phyloP scores from a whole-genome alignment of 257 asterid species.

The Gentiana straminea region DNA sequence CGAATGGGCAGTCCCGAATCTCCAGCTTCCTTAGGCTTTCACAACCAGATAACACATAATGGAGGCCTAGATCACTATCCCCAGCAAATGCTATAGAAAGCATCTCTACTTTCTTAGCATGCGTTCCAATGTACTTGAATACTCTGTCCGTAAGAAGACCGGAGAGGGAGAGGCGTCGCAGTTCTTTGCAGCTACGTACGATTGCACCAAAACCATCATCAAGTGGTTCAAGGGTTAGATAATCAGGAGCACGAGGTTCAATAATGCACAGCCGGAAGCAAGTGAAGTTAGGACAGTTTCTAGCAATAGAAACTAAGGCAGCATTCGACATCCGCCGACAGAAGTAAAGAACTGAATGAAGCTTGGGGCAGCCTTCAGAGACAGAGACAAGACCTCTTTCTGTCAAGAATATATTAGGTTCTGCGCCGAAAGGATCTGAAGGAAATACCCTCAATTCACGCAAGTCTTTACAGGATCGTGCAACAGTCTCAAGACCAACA shows the following conservation, averaged over 20 bases:
- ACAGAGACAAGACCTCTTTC: slow-evolving; percentile 88
- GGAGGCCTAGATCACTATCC: slow-evolving; percentile 79
- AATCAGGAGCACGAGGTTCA: slow-evolving; percentile 73
- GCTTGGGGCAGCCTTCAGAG: slow-evolving; percentile 89
- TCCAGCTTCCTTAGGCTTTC: slow-evolving; percentile 83
- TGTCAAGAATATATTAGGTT: slow-evolving; percentile 66
- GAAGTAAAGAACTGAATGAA: slow-evolving; percentile 78
- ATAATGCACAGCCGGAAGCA: slow-evolving; percentile 81
- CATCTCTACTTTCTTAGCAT: slow-evolving; percentile 90
- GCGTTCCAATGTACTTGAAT: slow-evolving; percentile 63
- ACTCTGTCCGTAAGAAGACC: slow-evolving; percentile 85
- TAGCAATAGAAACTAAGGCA: slow-evolving; percentile 67
- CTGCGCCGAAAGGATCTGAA: slow-evolving; percentile 78
- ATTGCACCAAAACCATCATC: slow-evolving; percentile 94
- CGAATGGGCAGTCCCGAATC: slow-evolving; percentile 93
- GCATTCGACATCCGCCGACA: slow-evolving; percentile 98
- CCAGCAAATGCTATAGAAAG: slow-evolving; percentile 98
- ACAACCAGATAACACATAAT: slow-evolving; percentile 82
- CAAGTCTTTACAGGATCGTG: slow-evolving; percentile 73
- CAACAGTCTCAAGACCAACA: slow-evolving; percentile 64
- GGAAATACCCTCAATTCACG: slow-evolving; percentile 93
- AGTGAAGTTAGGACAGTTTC: slow-evolving; percentile 56
- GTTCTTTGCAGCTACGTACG: slow-evolving; percentile 61
- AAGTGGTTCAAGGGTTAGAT: slow-evolving; percentile 62
- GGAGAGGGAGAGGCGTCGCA: slow-evolving; percentile 77